Percentiles rank a stretch among this genome's conserved stretches.
Evolutionary conservation across 1,139 yeast genomes (phyloP).

Genomic region (Meyerozyma carpophila): DNA sequence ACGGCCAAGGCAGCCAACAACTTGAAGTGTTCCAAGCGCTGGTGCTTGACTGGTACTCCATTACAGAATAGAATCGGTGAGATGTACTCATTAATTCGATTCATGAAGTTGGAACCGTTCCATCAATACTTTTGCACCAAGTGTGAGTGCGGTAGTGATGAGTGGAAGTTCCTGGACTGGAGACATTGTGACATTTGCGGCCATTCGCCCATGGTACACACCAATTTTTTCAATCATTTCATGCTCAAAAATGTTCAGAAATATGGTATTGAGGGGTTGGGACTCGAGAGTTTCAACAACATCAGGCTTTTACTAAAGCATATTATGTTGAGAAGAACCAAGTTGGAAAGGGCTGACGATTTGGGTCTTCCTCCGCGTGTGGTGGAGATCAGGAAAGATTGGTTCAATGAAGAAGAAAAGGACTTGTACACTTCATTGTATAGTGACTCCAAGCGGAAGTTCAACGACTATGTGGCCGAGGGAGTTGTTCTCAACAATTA

Average conservation of each 20-base stretch:
- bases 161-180: conserved; percentile 81
- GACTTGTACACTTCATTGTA: conserved; percentile 85
- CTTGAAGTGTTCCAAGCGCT: conserved; percentile 63
- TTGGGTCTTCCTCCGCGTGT: conserved; percentile 93
- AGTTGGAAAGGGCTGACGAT: conserved; percentile 94
- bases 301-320: conserved; percentile 69
- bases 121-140: conserved; percentile 85
- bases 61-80: conserved; percentile 95
- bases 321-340: conserved; percentile 90
- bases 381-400: conserved; percentile 80
- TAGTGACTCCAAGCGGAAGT: conserved; percentile 79
- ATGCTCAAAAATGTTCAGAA: conserved; percentile 87
- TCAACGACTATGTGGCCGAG: conserved; percentile 84
- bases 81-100: conserved; percentile 83
- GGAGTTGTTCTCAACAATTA: conserved; percentile 94
- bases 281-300: conserved; percentile 69
- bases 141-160: conserved; percentile 75
- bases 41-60: conserved; percentile 96
- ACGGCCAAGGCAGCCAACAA: conserved; percentile 89
- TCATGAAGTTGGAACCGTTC: conserved; percentile 78
- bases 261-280: conserved; percentile 76
- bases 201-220: conserved; percentile 90
- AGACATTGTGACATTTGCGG: conserved; percentile 83
- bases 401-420: conserved; percentile 89
- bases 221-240: conserved; percentile 92